These are phyloP conservation scores for Fusarium sp. DNA, from an alignment of 2,329 filamentous ascomycete species.

Conservation along the genomic window DNA sequence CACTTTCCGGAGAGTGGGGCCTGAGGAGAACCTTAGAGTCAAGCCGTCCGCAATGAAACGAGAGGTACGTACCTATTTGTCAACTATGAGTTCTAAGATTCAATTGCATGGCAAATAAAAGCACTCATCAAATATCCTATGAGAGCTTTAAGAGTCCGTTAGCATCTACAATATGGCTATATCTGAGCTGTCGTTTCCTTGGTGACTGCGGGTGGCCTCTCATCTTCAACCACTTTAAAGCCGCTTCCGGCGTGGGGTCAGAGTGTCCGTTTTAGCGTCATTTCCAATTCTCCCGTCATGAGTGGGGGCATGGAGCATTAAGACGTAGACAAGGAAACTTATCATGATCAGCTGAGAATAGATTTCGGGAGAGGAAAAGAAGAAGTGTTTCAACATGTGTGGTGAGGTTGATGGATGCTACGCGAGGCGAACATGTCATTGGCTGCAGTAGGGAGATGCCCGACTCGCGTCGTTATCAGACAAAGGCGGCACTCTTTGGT, in stretches of 20 bases:
- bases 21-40: background rate
- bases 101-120: background rate
- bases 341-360: background rate
- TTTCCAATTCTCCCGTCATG: background rate
- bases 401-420: background rate
- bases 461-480: background rate
- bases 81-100: background rate
- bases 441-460: background rate
- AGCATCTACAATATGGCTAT: background rate
- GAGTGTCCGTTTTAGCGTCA: background rate
- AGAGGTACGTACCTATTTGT: background rate
- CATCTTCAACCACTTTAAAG: background rate
- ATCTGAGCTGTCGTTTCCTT: background rate
- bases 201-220: background rate
- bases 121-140: background rate
- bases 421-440: background rate
- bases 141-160: background rate
- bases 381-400: background rate
- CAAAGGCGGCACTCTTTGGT: background rate
- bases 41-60: background rate
- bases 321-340: background rate
- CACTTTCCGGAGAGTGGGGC: constrained; percentile 24
- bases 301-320: background rate
- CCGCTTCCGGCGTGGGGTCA: background rate
- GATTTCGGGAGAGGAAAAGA: background rate